Percentiles rank a stretch among this genome's conserved stretches.
phyloP scores from a whole-genome alignment of 208 protist species.

The Leishmania aethiopica region DNA sequence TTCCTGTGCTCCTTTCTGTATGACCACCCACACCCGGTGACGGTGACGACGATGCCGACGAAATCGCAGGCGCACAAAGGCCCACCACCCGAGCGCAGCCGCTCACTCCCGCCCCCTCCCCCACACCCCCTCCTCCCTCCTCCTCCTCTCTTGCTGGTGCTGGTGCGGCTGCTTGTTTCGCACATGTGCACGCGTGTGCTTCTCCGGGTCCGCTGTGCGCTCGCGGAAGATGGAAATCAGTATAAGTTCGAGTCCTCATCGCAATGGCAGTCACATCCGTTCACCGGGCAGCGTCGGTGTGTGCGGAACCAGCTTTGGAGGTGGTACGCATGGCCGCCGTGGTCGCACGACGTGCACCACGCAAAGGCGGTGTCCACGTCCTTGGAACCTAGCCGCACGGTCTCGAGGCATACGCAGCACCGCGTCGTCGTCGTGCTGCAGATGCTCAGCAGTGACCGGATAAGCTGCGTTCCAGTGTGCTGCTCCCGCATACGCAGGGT shows the following conservation, averaged over 20 bases:
- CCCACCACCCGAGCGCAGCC: neutral
- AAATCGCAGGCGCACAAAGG: neutral
- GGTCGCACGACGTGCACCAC: conserved; percentile 81
- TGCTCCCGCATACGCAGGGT: conserved; percentile 35
- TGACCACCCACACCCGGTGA: neutral
- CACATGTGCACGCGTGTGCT: neutral
- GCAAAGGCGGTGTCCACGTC: conserved; percentile 43
- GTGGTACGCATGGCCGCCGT: conserved; percentile 86
- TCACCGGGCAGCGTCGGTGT: conserved; percentile 72
- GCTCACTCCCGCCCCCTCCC: neutral
- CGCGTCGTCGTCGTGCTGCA: conserved; percentile 28
- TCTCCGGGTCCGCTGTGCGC: neutral
- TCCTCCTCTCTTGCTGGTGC: neutral
- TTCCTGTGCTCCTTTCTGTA: neutral
- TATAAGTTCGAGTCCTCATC: conserved; percentile 50
- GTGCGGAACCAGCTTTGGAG: conserved; percentile 77
- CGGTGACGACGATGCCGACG: neutral
- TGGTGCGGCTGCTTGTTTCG: neutral
- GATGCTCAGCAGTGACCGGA: conserved; percentile 27
- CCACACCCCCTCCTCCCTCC: neutral
- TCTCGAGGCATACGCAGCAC: conserved; percentile 67
- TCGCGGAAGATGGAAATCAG: conserved; percentile 16
- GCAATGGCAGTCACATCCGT: conserved; percentile 82
- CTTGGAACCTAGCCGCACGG: conserved; percentile 29
- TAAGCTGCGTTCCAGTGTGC: conserved; percentile 34